phyloP scores from a whole-genome alignment of 164 flowering plant species.

The Berberis vulgaris region DNA sequence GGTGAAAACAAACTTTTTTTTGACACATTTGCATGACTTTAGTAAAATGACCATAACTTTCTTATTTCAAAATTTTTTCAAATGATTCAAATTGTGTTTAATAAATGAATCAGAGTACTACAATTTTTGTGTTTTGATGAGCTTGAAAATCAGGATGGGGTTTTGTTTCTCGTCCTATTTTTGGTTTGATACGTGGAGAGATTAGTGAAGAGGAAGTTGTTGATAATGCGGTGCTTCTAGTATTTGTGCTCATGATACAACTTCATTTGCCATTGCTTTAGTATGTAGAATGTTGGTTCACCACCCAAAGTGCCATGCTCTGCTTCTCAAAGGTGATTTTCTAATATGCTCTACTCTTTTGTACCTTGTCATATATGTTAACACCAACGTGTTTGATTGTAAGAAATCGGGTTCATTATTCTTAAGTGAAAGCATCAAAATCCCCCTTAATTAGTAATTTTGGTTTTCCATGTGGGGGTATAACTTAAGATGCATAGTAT shows the following conservation, averaged over 20 bases:
- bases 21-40: too few species aligned
- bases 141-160: slow-evolving; percentile 10
- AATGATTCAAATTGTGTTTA: too few species aligned
- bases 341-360: not conserved
- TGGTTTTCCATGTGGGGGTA: too few species aligned
- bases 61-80: too few species aligned
- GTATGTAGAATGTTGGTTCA: slow-evolving; percentile 55
- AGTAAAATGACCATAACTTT: too few species aligned
- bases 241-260: slow-evolving; percentile 81
- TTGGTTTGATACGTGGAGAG: slow-evolving; percentile 44
- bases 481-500: too few species aligned
- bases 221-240: slow-evolving; percentile 56
- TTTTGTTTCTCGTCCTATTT: slow-evolving; percentile 31
- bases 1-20: too few species aligned
- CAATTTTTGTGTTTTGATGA: too few species aligned
- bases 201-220: slow-evolving; percentile 54
- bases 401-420: not conserved
- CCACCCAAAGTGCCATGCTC: slow-evolving; percentile 40
- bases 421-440: too few species aligned
- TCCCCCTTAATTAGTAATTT: too few species aligned
- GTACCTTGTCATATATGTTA: too few species aligned
- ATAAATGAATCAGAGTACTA: too few species aligned
- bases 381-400: not conserved
- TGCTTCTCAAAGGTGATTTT: slow-evolving; percentile 43
- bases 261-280: slow-evolving; percentile 69